Base-by-base conservation (phyloP, 2,329 filamentous ascomycete genomes). In the Nemania bipapillata region DNA sequence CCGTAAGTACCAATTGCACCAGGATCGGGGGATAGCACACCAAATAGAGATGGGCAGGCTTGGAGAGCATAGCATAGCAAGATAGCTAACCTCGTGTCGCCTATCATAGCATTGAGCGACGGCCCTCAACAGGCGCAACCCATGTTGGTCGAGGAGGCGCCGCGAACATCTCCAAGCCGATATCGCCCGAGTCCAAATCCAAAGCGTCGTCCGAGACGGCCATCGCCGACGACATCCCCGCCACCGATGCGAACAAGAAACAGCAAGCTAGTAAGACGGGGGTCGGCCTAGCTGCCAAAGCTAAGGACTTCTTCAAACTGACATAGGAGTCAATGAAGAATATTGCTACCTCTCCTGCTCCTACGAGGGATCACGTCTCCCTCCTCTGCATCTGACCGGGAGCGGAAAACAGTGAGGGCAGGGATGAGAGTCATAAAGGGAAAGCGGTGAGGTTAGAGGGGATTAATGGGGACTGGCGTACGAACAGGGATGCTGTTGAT, bases 131-230 rank as follows among this genome's bases (percentile, higher is more conserved):
- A n/a, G 86, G 85, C 49, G 85, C 85, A 30, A 86, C 87, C 66
- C 89, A 93, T 78, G 86, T 89, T 75, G 92, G 92, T 47, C 89
- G 92, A 45, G 92, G 92, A 42, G 92, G 92, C 63, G 90, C 90
- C 22, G 92, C 91, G 70, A 95, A 94, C 79, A 81, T 92, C 57
- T 86, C 87, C 81, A 84, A 74, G 84, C 53, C 81, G 50, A 11
- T 50, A 6, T 45, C 57, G 5, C 53, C 59, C 11, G 64, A 66
- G 20, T 26, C 60, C 15, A 65, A 59, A 9, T 7, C 59, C n/a
- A 55, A 42, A 1, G 59, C 2, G 22, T 47, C 22, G 28, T 60
- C 64, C 2, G 61, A 64, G 35, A n/a, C 58, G 12, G 35, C 63
- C 32, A 26, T 37, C 30, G 11, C 15, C 5, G 57, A 65, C 35